Evolutionary conservation across 169 alveolate species (phyloP).

Genomic region (Eimeria falciformis): DNA sequence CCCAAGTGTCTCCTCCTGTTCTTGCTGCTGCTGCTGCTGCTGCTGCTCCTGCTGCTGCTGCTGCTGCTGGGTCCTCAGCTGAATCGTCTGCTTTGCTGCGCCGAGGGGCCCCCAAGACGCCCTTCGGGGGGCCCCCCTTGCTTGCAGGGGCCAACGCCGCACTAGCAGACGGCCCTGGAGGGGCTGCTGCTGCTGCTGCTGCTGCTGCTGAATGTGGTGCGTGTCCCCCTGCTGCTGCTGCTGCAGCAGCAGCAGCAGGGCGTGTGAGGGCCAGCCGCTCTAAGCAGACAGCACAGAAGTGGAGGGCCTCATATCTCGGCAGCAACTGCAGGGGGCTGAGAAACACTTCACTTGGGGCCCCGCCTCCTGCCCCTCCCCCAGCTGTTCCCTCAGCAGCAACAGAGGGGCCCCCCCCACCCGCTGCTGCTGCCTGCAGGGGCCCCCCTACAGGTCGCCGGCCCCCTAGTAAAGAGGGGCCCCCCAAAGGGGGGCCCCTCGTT

Average conservation of each 20-base stretch:
- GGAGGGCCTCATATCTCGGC: neutral
- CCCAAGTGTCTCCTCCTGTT: neutral
- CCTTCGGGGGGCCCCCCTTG: neutral
- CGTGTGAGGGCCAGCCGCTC: slow-evolving; percentile 40
- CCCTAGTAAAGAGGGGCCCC: neutral
- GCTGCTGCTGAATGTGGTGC: slow-evolving; percentile 11
- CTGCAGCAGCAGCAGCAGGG: slow-evolving; percentile 17
- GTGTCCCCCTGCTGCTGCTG: slow-evolving; percentile 26
- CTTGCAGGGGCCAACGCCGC: neutral
- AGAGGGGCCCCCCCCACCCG: neutral
- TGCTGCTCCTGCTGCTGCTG: neutral
- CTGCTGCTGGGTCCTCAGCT: neutral
- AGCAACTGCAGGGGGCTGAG: neutral
- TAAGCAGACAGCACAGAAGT: slow-evolving; percentile 75
- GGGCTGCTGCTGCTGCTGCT: slow-evolving; percentile 26
- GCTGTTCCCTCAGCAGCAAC: neutral
- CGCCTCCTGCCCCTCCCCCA: neutral
- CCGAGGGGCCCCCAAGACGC: neutral
- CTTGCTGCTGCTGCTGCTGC: slow-evolving; percentile 29
- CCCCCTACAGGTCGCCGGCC: neutral
- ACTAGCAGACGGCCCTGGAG: neutral
- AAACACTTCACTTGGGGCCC: neutral
- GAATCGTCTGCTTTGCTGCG: neutral
- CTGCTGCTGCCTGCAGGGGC: slow-evolving; percentile 17
- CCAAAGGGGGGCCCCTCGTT: neutral